A percentile compares a stretch with the other conserved stretches of the same genome.
phyloP scores from a whole-genome alignment of 176 grass and related monocot genomes.

The Dendrocalamus sinicus region DNA sequence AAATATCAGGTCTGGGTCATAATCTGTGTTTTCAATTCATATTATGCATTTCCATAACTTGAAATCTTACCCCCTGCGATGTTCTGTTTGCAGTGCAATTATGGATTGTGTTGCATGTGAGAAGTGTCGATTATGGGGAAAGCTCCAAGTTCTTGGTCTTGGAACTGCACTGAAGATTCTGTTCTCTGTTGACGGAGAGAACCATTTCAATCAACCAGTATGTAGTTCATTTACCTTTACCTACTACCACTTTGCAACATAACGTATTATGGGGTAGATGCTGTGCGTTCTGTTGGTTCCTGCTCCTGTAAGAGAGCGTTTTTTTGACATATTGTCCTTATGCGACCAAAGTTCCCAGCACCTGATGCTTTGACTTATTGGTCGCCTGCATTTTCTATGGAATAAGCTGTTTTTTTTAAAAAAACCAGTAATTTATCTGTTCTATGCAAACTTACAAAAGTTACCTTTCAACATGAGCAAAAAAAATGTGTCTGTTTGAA shows the following conservation, averaged over 20 bases:
- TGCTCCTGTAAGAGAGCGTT: background rate
- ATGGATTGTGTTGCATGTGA: constrained; percentile 97
- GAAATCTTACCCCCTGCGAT: constrained; percentile 6
- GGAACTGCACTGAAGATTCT: constrained; percentile 96
- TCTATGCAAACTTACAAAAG: background rate
- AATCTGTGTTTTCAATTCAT: background rate
- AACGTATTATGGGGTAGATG: background rate
- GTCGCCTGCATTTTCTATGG: background rate
- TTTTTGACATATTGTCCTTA: background rate
- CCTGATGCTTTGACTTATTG: background rate
- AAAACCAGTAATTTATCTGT: background rate
- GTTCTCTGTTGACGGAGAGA: constrained; percentile 68
- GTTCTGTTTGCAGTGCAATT: constrained; percentile 63
- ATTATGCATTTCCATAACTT: background rate
- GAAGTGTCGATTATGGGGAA: constrained; percentile 97
- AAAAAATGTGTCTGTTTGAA: background rate
- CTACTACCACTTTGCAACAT: background rate
- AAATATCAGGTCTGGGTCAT: constrained; percentile 77
- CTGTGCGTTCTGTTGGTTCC: background rate
- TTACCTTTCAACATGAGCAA: background rate
- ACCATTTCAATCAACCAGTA: constrained; percentile 71
- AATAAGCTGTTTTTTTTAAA: background rate
- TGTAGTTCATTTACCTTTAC: constrained; percentile 20
- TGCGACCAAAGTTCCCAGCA: background rate
- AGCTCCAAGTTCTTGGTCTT: constrained; percentile 98